phyloP scores from a whole-genome alignment of 495 filamentous ascomycete species.

The Symbiotaphrina buchneri region DNA sequence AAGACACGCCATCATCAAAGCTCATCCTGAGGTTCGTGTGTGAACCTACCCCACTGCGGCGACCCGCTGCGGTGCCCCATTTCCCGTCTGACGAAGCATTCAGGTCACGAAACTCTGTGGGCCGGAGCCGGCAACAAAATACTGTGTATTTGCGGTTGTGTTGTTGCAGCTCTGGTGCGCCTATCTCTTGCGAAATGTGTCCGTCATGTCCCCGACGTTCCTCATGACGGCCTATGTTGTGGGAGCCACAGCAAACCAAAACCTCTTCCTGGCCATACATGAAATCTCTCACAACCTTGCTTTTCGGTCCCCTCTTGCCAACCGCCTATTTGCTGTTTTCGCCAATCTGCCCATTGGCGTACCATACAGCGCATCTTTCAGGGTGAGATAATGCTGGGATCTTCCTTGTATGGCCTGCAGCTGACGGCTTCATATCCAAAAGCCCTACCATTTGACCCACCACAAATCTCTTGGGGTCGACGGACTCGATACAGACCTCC shows the following conservation, averaged over 20 bases:
- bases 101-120: conserved; percentile 96
- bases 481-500: conserved; percentile 89
- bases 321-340: conserved; percentile 70
- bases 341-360: conserved; percentile 92
- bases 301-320: conserved; percentile 64
- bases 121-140: conserved; percentile 89
- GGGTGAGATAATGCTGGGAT: conserved; percentile 23
- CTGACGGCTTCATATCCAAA: conserved; percentile 3
- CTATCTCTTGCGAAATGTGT: conserved; percentile 52
- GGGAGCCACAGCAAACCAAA: conserved; percentile 94
- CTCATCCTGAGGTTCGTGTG: conserved; percentile 67
- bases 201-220: conserved; percentile 66
- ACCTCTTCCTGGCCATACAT: conserved; percentile 95
- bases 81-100: not conserved
- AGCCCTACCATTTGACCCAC: conserved; percentile 97
- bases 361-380: conserved; percentile 90
- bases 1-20: conserved; percentile 87
- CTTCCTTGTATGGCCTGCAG: not conserved
- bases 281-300: conserved; percentile 98
- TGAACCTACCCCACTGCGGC: conserved; percentile 1
- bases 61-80: not conserved
- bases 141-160: conserved; percentile 69
- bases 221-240: conserved; percentile 76
- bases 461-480: conserved; percentile 97
- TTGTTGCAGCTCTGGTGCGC: conserved; percentile 60